These are phyloP conservation scores for Rhizoctonia solani DNA, from an alignment of 1,284 basidiomycete genomes.

Conservation along the genomic window DNA sequence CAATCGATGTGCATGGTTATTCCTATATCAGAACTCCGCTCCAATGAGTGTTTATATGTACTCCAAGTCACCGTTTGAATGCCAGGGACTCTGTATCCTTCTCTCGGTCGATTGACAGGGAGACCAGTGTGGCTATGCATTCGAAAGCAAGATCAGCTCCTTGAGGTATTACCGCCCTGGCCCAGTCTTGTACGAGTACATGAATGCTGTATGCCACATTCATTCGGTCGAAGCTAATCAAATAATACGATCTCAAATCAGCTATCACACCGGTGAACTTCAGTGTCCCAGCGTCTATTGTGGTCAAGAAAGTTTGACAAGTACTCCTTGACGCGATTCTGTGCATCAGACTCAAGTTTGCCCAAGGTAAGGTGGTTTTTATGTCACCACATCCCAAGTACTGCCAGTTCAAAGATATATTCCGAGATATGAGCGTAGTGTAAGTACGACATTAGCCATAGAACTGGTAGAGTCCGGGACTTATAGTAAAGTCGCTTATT, in stretches of 20 bases:
- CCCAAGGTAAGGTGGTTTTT: neutral
- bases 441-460: neutral
- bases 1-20: too few species aligned
- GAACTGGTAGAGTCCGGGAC: neutral
- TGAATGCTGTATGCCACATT: neutral
- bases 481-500: constrained; percentile 9
- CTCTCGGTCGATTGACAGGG: neutral
- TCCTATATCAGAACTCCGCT: too few species aligned
- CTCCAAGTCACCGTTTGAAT: neutral
- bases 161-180: neutral
- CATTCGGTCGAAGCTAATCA: neutral
- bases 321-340: neutral
- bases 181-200: constrained; percentile 7
- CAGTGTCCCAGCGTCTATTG: neutral
- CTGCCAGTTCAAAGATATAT: neutral
- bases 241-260: neutral
- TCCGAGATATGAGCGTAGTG: neutral
- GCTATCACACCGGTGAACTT: neutral
- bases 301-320: neutral
- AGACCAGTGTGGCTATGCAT: neutral
- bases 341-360: neutral
- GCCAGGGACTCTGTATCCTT: neutral
- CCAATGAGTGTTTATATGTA: neutral
- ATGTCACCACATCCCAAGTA: neutral
- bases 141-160: neutral